A percentile compares a stretch with the other conserved stretches of the same genome.
These are phyloP conservation scores for Articulospora tetracladia DNA, from an alignment of 495 filamentous ascomycete genomes.

Conservation along the genomic window DNA sequence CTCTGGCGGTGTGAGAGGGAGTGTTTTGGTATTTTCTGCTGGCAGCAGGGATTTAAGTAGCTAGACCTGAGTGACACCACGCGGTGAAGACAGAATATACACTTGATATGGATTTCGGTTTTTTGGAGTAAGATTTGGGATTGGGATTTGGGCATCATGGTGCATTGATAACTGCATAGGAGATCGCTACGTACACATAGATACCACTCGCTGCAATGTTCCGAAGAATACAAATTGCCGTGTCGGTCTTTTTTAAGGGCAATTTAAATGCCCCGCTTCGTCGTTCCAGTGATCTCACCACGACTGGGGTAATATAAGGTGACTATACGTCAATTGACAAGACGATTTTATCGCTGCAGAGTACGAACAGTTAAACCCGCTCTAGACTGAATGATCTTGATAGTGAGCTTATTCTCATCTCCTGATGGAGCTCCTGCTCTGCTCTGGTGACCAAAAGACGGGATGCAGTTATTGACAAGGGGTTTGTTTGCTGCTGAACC, in stretches of 20 bases:
- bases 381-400: no score
- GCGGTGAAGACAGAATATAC: no score
- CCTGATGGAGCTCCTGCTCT: no score
- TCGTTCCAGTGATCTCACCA: no score
- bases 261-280: not conserved
- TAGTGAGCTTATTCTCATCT: no score
- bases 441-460: not conserved
- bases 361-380: no score
- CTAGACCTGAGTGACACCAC: not conserved
- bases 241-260: not conserved
- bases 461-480: not conserved
- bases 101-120: no score
- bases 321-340: no score
- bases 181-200: not conserved
- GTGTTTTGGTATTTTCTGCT: slow-evolving; percentile 77
- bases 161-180: no score
- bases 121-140: not conserved
- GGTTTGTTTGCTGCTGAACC: not conserved
- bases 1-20: slow-evolving; percentile 57
- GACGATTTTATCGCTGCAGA: no score
- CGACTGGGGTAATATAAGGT: no score
- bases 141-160: no score
- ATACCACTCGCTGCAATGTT: not conserved
- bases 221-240: not conserved
- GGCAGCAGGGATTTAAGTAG: slow-evolving; percentile 21